phyloP scores from a whole-genome alignment of 257 asterid species.

The Solanum chmielewskii region DNA sequence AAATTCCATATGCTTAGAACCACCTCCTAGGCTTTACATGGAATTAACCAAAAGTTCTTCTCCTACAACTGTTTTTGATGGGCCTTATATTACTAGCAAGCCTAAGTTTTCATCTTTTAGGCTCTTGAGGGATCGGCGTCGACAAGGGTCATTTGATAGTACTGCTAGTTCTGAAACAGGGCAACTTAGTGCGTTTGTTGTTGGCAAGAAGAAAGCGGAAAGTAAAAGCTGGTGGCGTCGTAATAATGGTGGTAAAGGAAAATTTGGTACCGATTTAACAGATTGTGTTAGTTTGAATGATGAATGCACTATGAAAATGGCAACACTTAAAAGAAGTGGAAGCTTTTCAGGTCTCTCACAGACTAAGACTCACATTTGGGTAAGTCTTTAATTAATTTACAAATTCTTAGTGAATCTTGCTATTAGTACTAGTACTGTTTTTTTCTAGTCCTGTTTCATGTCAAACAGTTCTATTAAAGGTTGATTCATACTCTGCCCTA shows the following conservation, averaged over 20 bases:
- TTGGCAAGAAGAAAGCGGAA: slow-evolving; percentile 11
- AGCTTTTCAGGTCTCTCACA: slow-evolving; percentile 39
- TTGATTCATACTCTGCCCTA: not conserved
- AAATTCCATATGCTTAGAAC: slow-evolving; percentile 19
- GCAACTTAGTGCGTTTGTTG: slow-evolving; percentile 8
- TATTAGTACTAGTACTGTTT: not conserved
- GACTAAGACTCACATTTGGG: slow-evolving; percentile 56
- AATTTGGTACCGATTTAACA: slow-evolving; percentile 12
- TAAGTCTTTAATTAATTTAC: slow-evolving; percentile 7
- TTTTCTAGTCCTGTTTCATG: not conserved
- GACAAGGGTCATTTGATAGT: slow-evolving; percentile 15
- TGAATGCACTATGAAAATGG: slow-evolving; percentile 5
- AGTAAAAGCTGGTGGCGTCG: slow-evolving; percentile 14
- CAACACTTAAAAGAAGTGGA: slow-evolving; percentile 30
- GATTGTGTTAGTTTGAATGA: slow-evolving; percentile 2
- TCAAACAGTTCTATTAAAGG: not conserved
- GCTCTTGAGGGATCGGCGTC: slow-evolving; percentile 7
- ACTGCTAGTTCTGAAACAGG: slow-evolving; percentile 8
- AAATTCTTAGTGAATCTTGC: not conserved
- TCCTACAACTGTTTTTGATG: slow-evolving; percentile 46
- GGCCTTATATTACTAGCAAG: slow-evolving; percentile 22
- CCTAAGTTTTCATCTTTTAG: slow-evolving; percentile 43
- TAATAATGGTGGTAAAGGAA: not conserved
- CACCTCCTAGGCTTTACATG: slow-evolving; percentile 25
- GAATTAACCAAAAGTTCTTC: slow-evolving; percentile 17